Conservation (phyloP, 2,329 filamentous ascomycete species). For the Cladosporium sp. region DNA sequence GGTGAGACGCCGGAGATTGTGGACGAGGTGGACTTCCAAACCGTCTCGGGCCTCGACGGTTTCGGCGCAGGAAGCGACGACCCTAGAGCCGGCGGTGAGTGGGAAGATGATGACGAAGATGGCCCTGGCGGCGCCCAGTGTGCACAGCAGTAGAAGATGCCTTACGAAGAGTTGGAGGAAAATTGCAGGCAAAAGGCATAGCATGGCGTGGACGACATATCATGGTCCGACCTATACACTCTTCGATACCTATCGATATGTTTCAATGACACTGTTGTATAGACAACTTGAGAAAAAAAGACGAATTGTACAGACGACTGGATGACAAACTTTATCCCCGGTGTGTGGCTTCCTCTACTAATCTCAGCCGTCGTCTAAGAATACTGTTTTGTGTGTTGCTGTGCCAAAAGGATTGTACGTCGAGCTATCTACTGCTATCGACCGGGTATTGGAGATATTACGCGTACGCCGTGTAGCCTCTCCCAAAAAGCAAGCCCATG, state of each 20-base stretch:
- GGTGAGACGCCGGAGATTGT: constrained; percentile 64
- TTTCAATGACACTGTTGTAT: not conserved
- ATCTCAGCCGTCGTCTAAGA: no score
- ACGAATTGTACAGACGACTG: no score
- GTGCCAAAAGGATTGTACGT: no score
- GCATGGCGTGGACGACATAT: not conserved
- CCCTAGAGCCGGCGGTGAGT: constrained; percentile 62
- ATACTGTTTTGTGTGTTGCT: no score
- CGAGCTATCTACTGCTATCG: constrained; percentile 7
- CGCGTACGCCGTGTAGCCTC: not conserved
- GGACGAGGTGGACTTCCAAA: constrained; percentile 84
- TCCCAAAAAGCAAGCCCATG: not conserved
- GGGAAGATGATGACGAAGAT: constrained; percentile 66
- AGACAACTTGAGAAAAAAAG: no score
- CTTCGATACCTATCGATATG: not conserved
- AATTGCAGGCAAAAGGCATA: not conserved
- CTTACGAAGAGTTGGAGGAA: not conserved
- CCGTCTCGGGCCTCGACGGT: constrained; percentile 78
- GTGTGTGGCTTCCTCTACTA: no score
- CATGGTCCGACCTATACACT: not conserved
- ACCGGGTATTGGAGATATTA: constrained; percentile 6
- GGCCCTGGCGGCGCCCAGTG: constrained; percentile 62
- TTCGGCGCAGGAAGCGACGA: constrained; percentile 71
- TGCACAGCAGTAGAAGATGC: constrained; percentile 58
- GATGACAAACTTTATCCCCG: no score